phyloP scores from a whole-genome alignment of 2,329 filamentous ascomycete species.

The Hypoxylon sp. region DNA sequence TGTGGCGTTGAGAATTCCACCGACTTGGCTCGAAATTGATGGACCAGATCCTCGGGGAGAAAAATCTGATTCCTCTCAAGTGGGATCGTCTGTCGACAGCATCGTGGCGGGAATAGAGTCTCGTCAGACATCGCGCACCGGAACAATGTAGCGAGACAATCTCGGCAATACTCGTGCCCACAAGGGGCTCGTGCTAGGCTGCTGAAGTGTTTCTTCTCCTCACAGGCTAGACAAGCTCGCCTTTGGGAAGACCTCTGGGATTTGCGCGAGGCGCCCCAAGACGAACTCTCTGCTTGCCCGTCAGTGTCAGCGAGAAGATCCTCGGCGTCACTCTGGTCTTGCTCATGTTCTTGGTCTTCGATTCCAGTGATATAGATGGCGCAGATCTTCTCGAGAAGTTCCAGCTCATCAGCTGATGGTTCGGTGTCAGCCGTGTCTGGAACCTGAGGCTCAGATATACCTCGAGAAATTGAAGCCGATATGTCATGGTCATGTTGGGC shows the following conservation, averaged over 20 bases:
- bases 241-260: background rate
- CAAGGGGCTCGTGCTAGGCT: constrained; percentile 42
- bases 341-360: no score
- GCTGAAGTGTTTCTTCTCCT: constrained; percentile 19
- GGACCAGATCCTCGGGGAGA: constrained; percentile 52
- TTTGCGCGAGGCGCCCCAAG: constrained; percentile 19
- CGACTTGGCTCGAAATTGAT: constrained; percentile 57
- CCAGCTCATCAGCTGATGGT: background rate
- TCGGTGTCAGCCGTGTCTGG: background rate
- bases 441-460: background rate
- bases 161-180: constrained; percentile 63
- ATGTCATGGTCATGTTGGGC: background rate
- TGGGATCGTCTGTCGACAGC: constrained; percentile 60
- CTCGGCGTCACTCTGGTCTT: background rate
- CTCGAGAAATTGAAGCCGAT: background rate
- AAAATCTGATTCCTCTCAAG: constrained; percentile 51
- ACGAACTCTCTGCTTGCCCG: background rate
- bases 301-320: background rate
- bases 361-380: no score
- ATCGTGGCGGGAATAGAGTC: constrained; percentile 65
- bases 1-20: constrained; percentile 62
- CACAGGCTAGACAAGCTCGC: constrained; percentile 38
- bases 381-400: background rate
- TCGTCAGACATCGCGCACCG: constrained; percentile 59
- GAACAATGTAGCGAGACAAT: constrained; percentile 62